Conservation (phyloP, 805 yeast genomes). For the Trichomonascus vanleenenianus region DNA sequence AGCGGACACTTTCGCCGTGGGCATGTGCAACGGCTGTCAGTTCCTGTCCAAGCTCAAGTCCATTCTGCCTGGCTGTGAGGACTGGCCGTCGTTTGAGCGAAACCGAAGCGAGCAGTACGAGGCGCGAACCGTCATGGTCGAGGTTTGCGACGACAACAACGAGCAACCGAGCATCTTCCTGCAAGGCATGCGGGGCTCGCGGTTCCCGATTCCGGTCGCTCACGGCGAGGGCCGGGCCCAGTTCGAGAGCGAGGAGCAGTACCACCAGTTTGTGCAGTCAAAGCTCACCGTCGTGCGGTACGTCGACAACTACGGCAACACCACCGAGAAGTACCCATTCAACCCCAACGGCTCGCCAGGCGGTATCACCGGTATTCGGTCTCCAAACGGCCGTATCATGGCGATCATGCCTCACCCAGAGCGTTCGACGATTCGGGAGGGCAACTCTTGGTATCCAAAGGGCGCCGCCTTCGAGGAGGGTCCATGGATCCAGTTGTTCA, state of each 20-base stretch:
- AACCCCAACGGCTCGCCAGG: constrained; percentile 95
- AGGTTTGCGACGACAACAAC: constrained; percentile 49
- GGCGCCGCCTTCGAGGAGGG: constrained; percentile 72
- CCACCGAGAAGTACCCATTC: constrained; percentile 77
- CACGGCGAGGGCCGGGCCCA: constrained; percentile 96
- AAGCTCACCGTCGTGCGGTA: constrained; percentile 61
- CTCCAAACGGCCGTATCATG: constrained; percentile 88
- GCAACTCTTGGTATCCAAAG: constrained; percentile 86
- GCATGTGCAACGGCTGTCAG: constrained; percentile 99
- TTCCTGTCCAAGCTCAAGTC: constrained; percentile 80
- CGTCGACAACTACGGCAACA: constrained; percentile 84
- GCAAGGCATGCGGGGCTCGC: constrained; percentile 87
- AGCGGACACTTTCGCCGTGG: constrained; percentile 89
- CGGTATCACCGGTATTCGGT: constrained; percentile 87
- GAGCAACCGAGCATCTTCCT: constrained; percentile 53
- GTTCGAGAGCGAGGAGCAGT: constrained; percentile 43
- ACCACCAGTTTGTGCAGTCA: constrained; percentile 40
- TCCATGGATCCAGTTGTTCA: constrained; percentile 92
- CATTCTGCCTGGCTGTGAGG: constrained; percentile 85
- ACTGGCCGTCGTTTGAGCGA: constrained; percentile 94
- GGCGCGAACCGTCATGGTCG: constrained; percentile 88
- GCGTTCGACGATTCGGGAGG: constrained; percentile 78
- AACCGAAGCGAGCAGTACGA: constrained; percentile 92
- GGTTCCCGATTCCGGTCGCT: constrained; percentile 93
- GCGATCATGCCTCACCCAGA: constrained; percentile 99